Evolutionary conservation across 179 eudicot genomes (phyloP), one percentile per base, ranked within the genome.

Genomic region (Beta lomatogona): DNA sequence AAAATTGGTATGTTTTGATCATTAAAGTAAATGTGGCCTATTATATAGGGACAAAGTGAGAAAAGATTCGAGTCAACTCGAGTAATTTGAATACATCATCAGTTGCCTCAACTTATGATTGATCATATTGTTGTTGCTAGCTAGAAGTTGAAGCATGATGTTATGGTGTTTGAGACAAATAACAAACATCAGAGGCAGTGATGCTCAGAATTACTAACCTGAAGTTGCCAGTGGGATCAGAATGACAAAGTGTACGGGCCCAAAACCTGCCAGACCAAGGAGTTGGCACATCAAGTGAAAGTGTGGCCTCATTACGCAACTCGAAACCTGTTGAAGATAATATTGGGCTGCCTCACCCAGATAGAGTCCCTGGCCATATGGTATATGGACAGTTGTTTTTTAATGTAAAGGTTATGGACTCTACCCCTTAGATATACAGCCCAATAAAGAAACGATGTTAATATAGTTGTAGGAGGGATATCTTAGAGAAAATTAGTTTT

Each of bases 211-310:
- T 2, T 72, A 50, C 41, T 22, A 12, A 92, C 76, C 71, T 83
- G 14, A 90, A 90, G 25, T 52, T 78, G 18, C 89, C 85, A 1
- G 85, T 45, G 50, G 76, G 13, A 68, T 87, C 83, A 67, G 85
- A 81, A 0, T 74, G 73, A 85, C 96, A 92, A 4, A 84, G 85
- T 4, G 73, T 82, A 0, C 96, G 86, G 9, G 84, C 91, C 96
- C 96, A 90, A 14, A 92, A 63, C 14, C 91, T 86, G 81, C 97
- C 93, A 3, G 92, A 89, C 97, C 94, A 92, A 16, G 86, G 88
- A 9, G 81, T 9, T 0, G 91, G 90, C 25, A 87, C 86, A 6
- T 69, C 44, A 44, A 91, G 25, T 3, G 58, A 19, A 19, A 59
- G 4, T 18, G 76, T 64, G 71, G 83, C 80, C 8, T 80, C 82